phyloP scores from a whole-genome alignment of 2,329 filamentous ascomycete genomes.

The Ceratocystis smalleyi region DNA sequence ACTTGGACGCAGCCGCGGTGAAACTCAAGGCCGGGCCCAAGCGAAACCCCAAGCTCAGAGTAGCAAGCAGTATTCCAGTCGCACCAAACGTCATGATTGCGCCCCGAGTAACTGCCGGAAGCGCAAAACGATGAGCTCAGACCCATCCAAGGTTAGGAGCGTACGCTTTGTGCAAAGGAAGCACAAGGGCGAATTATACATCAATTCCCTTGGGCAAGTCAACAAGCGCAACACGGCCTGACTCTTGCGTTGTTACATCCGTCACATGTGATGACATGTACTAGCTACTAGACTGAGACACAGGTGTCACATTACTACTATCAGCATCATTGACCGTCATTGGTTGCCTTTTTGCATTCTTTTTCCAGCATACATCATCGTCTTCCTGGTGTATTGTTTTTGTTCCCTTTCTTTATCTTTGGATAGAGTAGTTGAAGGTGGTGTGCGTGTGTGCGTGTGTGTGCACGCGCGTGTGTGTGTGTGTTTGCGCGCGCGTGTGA shows the following conservation, averaged over 20 bases:
- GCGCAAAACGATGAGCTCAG: not conserved
- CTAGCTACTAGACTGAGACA: not conserved
- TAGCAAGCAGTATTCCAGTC: not conserved
- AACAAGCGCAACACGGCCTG: not conserved
- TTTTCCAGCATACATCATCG: not conserved
- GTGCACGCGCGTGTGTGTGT: not conserved
- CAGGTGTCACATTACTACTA: not conserved
- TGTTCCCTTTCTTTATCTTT: not conserved
- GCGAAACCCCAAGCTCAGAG: not conserved
- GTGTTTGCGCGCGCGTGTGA: too few species aligned
- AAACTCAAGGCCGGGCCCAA: not conserved
- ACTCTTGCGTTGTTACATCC: not conserved
- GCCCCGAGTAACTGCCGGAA: not conserved
- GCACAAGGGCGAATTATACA: not conserved
- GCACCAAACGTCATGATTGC: not conserved
- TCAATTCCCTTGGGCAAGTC: not conserved
- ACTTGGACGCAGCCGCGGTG: not conserved
- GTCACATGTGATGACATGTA: not conserved
- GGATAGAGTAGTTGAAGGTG: not conserved
- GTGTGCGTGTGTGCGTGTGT: too few species aligned
- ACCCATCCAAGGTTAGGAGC: constrained; percentile 6
- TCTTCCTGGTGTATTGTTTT: not conserved
- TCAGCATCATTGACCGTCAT: not conserved
- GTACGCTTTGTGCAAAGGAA: constrained; percentile 10
- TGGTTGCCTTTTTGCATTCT: not conserved